Percentiles rank a stretch among this genome's conserved stretches.
phyloP scores from a whole-genome alignment of 805 yeast genomes.

The Candida silvicultrix region DNA sequence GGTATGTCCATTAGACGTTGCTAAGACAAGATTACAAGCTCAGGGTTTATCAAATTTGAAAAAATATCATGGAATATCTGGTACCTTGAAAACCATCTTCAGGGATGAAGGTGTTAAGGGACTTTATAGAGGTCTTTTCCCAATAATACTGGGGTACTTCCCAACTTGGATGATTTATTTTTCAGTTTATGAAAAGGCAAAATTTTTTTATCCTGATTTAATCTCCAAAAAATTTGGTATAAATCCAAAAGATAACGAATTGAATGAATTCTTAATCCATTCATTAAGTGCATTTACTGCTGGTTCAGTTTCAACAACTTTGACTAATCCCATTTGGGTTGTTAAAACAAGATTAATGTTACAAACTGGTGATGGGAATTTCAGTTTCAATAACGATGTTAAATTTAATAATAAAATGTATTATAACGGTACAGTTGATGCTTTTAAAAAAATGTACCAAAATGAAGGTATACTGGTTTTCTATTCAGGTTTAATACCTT shows the following conservation, averaged over 20 bases:
- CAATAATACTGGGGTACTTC: conserved; percentile 89
- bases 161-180: conserved; percentile 98
- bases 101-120: conserved; percentile 80
- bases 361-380: conserved; percentile 39
- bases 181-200: conserved; percentile 79
- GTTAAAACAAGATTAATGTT: conserved; percentile 93
- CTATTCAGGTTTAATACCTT: conserved; percentile 87
- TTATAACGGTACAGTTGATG: conserved; percentile 78
- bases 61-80: conserved; percentile 50
- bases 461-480: conserved; percentile 78
- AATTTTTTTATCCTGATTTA: conserved; percentile 42
- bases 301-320: conserved; percentile 77
- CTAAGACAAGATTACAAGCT: conserved; percentile 90
- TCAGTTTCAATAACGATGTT: conserved; percentile 1
- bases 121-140: conserved; percentile 82
- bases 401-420: conserved; percentile 17
- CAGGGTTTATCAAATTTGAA: conserved; percentile 48
- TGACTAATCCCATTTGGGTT: conserved; percentile 97
- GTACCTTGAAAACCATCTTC: conserved; percentile 60
- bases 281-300: conserved; percentile 70
- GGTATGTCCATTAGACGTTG: conserved; percentile 95
- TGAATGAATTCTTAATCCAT: conserved; percentile 31
- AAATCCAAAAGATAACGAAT: conserved; percentile 2
- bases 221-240: conserved; percentile 19
- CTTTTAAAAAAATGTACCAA: conserved; percentile 69